Conservation (phyloP, 495 filamentous ascomycete species). For the Aspergillus bertholletiae region DNA sequence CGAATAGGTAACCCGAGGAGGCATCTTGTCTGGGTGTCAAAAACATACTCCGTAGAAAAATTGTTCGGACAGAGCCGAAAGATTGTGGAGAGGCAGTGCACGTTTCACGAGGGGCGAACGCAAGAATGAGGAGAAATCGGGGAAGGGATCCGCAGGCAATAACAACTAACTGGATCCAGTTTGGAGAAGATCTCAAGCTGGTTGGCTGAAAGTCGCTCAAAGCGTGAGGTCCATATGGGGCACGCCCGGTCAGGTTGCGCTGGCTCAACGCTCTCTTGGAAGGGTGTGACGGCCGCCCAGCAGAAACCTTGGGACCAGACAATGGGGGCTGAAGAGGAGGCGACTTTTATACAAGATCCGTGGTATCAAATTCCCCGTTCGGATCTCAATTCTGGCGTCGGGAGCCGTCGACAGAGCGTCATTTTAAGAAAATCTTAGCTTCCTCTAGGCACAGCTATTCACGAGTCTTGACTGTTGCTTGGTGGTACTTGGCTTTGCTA, state of each 20-base stretch:
- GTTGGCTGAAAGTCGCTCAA: not conserved
- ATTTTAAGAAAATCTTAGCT: slow-evolving; percentile 5
- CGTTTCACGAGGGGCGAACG: slow-evolving; percentile 1
- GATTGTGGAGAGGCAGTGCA: slow-evolving; percentile 2
- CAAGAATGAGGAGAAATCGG: not conserved
- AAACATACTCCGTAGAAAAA: not conserved
- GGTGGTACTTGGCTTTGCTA: not conserved
- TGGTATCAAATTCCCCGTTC: not conserved
- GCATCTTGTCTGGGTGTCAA: not conserved
- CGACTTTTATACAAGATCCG: not conserved
- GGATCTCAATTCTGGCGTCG: not conserved
- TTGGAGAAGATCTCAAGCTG: not conserved
- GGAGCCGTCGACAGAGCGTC: slow-evolving; percentile 4
- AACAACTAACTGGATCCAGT: not conserved
- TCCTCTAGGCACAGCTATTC: slow-evolving; percentile 1
- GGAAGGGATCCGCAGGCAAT: not conserved
- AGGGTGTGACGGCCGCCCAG: not conserved
- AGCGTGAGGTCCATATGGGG: not conserved
- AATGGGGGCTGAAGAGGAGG: not conserved
- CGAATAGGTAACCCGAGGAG: slow-evolving; percentile 7
- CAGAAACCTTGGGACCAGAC: not conserved
- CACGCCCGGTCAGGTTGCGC: slow-evolving; percentile 1
- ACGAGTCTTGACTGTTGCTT: slow-evolving; percentile 6
- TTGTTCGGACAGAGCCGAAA: slow-evolving; percentile 4
- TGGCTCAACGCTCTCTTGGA: not conserved